phyloP scores from a whole-genome alignment of 139 green algal genomes.

The Asterochloris sp. region DNA sequence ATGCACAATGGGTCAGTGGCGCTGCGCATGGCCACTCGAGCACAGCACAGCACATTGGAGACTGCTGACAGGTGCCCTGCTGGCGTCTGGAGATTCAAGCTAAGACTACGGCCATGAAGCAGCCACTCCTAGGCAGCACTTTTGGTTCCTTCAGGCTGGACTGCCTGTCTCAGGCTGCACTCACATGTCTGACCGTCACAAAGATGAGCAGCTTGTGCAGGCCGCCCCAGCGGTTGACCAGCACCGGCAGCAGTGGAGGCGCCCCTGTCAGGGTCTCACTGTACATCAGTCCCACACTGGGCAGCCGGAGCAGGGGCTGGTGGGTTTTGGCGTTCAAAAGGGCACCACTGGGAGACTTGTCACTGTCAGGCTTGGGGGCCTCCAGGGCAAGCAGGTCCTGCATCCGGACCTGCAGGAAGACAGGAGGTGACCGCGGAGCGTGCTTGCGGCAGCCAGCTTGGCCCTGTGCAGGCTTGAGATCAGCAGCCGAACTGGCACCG shows the following conservation, averaged over 20 bases:
- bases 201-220: slow-evolving; percentile 18
- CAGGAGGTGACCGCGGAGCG: no score
- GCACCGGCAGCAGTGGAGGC: slow-evolving; percentile 1
- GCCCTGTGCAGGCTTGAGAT: no score
- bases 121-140: not conserved
- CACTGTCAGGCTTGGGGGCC: not conserved
- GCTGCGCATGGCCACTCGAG: not conserved
- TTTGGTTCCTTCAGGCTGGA: not conserved
- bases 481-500: no score
- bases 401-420: not conserved
- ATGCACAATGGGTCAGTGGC: not conserved
- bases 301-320: slow-evolving; percentile 6
- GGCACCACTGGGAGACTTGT: not conserved
- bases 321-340: not conserved
- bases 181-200: slow-evolving; percentile 12
- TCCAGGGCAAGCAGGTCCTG: slow-evolving; percentile 4
- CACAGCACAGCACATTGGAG: not conserved
- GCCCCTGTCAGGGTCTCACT: slow-evolving; percentile 7
- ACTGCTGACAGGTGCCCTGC: not conserved
- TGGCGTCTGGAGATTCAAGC: not conserved
- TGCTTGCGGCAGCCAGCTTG: not conserved
- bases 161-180: not conserved
- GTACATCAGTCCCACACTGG: slow-evolving; percentile 15
- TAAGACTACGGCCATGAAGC: not conserved
- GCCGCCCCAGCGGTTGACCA: slow-evolving; percentile 13